phyloP scores from a whole-genome alignment of 108 stramenopile genomes.

The Nannochloropsis gaditana region DNA sequence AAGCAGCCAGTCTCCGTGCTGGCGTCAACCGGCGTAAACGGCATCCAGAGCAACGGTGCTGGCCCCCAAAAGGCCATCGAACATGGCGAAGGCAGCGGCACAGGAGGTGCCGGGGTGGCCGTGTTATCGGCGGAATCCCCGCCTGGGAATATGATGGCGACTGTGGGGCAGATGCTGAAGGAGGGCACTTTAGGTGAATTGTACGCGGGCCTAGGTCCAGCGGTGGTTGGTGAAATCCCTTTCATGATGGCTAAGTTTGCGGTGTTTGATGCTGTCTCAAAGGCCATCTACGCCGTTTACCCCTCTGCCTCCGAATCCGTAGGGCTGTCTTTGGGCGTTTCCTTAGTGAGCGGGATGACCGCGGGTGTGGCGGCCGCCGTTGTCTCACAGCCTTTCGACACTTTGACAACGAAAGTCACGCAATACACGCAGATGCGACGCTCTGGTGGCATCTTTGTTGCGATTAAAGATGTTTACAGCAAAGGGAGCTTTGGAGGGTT shows the following conservation, averaged over 20 bases:
- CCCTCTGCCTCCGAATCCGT: slow-evolving; percentile 42
- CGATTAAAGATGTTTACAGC: slow-evolving; percentile 22
- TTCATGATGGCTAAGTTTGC: slow-evolving; percentile 51
- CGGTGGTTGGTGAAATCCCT: slow-evolving; percentile 41
- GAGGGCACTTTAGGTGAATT: not conserved
- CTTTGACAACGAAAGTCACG: slow-evolving; percentile 34
- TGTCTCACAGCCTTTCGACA: slow-evolving; percentile 47
- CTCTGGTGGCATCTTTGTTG: not conserved
- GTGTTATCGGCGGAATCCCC: not conserved
- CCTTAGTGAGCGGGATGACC: slow-evolving; percentile 44
- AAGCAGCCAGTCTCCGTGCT: not conserved
- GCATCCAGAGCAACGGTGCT: not conserved
- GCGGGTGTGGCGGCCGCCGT: slow-evolving; percentile 42
- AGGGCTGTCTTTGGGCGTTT: slow-evolving; percentile 27
- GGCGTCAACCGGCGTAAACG: not conserved
- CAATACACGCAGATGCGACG: not conserved
- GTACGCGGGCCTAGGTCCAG: slow-evolving; percentile 29
- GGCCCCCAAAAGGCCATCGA: not conserved
- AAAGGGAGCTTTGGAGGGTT: slow-evolving; percentile 38
- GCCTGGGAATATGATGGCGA: not conserved
- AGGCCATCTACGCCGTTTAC: slow-evolving; percentile 36
- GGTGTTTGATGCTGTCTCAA: slow-evolving; percentile 38
- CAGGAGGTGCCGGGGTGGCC: not conserved
- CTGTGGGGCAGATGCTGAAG: not conserved
- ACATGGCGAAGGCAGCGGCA: not conserved